Percentiles rank a stretch among this genome's conserved stretches.
These are phyloP conservation scores for Zymoseptoria crescenta DNA, from an alignment of 2,329 filamentous ascomycete genomes.

Conservation along the genomic window DNA sequence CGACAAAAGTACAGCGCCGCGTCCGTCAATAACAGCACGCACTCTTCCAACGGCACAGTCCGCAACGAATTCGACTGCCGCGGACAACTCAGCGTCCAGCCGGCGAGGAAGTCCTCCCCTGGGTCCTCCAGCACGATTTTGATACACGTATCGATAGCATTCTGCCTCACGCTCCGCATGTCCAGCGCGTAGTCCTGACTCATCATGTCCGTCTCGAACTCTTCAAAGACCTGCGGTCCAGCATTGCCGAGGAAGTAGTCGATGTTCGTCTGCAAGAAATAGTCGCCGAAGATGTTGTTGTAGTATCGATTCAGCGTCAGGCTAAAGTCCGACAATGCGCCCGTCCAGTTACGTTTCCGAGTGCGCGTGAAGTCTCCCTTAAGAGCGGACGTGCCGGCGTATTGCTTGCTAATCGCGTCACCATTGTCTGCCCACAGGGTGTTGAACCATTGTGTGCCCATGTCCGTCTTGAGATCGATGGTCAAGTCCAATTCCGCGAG, in stretches of 20 bases:
- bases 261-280: conserved; percentile 93
- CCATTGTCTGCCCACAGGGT: conserved; percentile 93
- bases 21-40: conserved; percentile 79
- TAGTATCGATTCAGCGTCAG: conserved; percentile 74
- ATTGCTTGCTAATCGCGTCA: conserved; percentile 90
- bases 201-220: conserved; percentile 92
- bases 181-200: conserved; percentile 86
- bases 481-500: conserved; percentile 68
- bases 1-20: conserved; percentile 78
- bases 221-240: conserved; percentile 75
- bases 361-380: conserved; percentile 96
- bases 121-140: conserved; percentile 74
- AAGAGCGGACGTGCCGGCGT: conserved; percentile 88
- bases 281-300: conserved; percentile 92
- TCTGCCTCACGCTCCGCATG: conserved; percentile 72
- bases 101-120: conserved; percentile 76
- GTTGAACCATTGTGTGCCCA: conserved; percentile 88
- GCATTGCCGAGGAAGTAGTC: conserved; percentile 91
- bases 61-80: conserved; percentile 59
- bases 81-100: conserved; percentile 82
- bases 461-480: conserved; percentile 66
- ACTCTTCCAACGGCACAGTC: conserved; percentile 72
- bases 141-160: conserved; percentile 81
- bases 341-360: conserved; percentile 79
- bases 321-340: conserved; percentile 83